Base-by-base conservation (phyloP, 352 stramenopile genomes). In the Phytophthora cryptogea region DNA sequence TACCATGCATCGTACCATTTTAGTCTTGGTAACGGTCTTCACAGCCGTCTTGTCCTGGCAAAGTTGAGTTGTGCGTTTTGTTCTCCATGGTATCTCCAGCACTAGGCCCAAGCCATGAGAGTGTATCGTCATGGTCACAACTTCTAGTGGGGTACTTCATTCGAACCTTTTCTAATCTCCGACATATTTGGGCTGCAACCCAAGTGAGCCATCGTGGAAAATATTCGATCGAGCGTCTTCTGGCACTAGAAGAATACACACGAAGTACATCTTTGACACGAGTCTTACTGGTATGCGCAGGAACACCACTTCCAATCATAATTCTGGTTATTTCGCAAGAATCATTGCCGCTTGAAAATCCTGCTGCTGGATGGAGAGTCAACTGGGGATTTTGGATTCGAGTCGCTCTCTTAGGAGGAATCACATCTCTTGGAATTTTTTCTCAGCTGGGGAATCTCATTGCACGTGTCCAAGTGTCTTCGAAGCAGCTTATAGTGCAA, bases 351-450 rank as follows among this genome's bases (percentile, higher is more conserved):
- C 45, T 75, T 0, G 31, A 52, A 14, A 37, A 62, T 11, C 56
- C 56, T 13, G 17, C 13, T 0, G 49, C 57, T 20, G 67, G 67
- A 10, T 71, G 57, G 56, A 36, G 26, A 27, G 47, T 16, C 2
- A 72, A 75, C 41, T 61, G 46, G 28, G 67, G 56, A 2, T 49
- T 72, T 28, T 69, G 62, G 63, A 54, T 72, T 30, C 53, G 67
- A 8, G 14, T 40, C 0, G 16, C 23, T 3, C 4, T 70, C 17
- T 47, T 63, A 16, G 32, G 28, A 1, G 37, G 54, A 3, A 41
- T 45, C 5, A 42, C 32, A 0, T 30, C 41, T 7, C 23, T 16
- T 8, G 44, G 31, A 3, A 55, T 72, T 16, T 14, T 39, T 32
- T 8, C 40, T 30, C 53, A 69, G 5, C 28, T 66, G 4, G 50